phyloP scores from a whole-genome alignment of 768 basidiomycete species.

The Zangia roseola region DNA sequence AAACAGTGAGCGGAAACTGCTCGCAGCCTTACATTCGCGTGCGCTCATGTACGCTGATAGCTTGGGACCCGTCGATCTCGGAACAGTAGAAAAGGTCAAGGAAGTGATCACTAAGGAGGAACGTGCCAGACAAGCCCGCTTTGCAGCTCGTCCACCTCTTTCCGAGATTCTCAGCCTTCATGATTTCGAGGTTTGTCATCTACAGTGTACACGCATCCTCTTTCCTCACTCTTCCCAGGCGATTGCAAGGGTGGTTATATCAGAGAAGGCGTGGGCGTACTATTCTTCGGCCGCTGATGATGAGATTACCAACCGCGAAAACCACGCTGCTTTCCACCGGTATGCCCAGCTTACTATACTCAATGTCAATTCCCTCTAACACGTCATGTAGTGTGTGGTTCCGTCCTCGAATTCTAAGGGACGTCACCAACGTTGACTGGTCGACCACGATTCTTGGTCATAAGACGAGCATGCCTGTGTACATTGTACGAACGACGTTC shows the following conservation, averaged over 20 bases:
- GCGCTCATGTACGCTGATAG: conserved; percentile 32
- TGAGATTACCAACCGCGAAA: conserved; percentile 87
- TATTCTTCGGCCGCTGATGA: conserved; percentile 97
- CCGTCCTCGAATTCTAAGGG: conserved; percentile 79
- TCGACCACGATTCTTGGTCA: conserved; percentile 81
- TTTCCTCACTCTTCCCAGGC: conserved; percentile 45
- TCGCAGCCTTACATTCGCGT: not conserved
- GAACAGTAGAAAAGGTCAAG: conserved; percentile 61
- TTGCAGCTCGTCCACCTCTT: conserved; percentile 66
- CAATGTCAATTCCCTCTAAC: not conserved
- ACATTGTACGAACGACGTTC: conserved; percentile 53
- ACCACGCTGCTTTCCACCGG: conserved; percentile 91
- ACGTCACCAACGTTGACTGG: conserved; percentile 86
- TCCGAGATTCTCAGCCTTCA: conserved; percentile 85
- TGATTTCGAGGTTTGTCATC: conserved; percentile 77
- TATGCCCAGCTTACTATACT: conserved; percentile 20
- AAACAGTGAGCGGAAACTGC: conserved; percentile 59
- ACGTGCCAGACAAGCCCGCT: conserved; percentile 60
- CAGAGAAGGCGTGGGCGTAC: conserved; percentile 92
- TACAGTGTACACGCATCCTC: not conserved
- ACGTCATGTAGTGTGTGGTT: conserved; percentile 72
- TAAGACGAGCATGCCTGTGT: conserved; percentile 71
- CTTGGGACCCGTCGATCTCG: conserved; percentile 69
- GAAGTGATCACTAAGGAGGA: conserved; percentile 69
- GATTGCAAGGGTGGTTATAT: conserved; percentile 78